Percentiles rank a stretch among this genome's conserved stretches.
These are phyloP conservation scores for Solanum neorickii DNA, from an alignment of 257 asterid species.

Conservation along the genomic window DNA sequence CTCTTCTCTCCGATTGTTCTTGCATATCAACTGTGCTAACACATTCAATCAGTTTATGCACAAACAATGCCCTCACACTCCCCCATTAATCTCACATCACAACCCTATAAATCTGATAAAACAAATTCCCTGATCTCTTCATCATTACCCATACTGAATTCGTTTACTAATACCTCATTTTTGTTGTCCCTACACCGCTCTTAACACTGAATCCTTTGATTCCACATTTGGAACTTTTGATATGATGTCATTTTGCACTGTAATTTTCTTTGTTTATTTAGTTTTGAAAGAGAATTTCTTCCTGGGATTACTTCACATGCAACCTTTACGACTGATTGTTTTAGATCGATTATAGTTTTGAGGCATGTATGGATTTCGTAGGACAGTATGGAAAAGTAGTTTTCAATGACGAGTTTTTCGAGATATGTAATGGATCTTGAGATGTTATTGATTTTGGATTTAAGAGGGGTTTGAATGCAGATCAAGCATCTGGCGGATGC, in stretches of 20 bases:
- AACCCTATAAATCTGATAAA: conserved; percentile 42
- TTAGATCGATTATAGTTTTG: background rate
- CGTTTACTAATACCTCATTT: conserved; percentile 36
- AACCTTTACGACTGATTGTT: conserved; percentile 45
- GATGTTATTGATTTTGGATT: conserved; percentile 36
- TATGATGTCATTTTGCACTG: background rate
- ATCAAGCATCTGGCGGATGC: conserved; percentile 23
- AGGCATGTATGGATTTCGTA: conserved; percentile 71
- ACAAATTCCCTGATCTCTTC: conserved; percentile 53
- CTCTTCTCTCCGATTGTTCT: too few species aligned
- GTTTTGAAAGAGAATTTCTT: conserved; percentile 76
- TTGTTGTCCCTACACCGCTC: conserved; percentile 35
- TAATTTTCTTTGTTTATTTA: conserved; percentile 31
- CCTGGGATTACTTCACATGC: conserved; percentile 49
- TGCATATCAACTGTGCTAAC: too few species aligned
- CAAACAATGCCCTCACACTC: conserved; percentile 61
- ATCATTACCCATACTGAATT: conserved; percentile 21
- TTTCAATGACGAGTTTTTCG: conserved; percentile 61
- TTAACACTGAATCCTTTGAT: conserved; percentile 10
- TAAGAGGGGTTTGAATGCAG: conserved; percentile 12
- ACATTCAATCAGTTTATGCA: conserved; percentile 33
- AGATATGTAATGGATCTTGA: conserved; percentile 48
- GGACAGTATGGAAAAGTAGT: conserved; percentile 60
- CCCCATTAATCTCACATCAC: conserved; percentile 73
- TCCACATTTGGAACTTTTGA: background rate